phyloP scores from a whole-genome alignment of 805 yeast genomes.

The Myxozyma lipomycoides region DNA sequence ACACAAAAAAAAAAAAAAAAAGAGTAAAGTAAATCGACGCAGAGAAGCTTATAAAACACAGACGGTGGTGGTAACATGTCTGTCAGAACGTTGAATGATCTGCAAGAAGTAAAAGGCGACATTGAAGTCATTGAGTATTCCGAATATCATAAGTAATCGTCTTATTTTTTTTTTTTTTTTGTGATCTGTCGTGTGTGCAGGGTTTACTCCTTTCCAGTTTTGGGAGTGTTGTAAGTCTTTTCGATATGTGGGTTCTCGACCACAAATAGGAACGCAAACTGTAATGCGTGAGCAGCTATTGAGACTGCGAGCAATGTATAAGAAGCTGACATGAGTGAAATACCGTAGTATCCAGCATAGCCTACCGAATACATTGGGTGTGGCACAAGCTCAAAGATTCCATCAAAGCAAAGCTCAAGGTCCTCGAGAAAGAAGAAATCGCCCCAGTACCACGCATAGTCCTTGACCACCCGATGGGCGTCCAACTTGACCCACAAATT shows the following conservation, averaged over 20 bases:
- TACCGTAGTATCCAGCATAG: constrained; percentile 80
- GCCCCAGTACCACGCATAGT: constrained; percentile 95
- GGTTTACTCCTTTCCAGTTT: neutral
- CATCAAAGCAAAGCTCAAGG: constrained; percentile 71
- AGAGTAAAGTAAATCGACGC: no score
- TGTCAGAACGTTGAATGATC: no score
- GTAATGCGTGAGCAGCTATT: constrained; percentile 68
- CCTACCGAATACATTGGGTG: constrained; percentile 93
- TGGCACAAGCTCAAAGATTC: constrained; percentile 84
- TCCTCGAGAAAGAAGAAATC: constrained; percentile 81
- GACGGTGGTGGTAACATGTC: no score
- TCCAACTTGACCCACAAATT: constrained; percentile 82
- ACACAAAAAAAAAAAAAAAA: no score
- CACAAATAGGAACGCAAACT: constrained; percentile 65
- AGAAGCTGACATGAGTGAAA: constrained; percentile 70
- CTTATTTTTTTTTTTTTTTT: no score
- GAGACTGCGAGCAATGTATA: constrained; percentile 67
- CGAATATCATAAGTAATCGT: no score
- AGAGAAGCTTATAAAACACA: no score
- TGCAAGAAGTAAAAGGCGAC: no score
- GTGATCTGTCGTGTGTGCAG: no score
- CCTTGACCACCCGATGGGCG: constrained; percentile 84
- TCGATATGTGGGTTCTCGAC: constrained; percentile 87
- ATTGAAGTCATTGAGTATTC: no score
- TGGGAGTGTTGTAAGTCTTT: constrained; percentile 50